Percentiles rank a stretch among this genome's conserved stretches.
Evolutionary conservation across 2,329 filamentous ascomycete genomes (phyloP).

Genomic region (Aspergillus japonicus): DNA sequence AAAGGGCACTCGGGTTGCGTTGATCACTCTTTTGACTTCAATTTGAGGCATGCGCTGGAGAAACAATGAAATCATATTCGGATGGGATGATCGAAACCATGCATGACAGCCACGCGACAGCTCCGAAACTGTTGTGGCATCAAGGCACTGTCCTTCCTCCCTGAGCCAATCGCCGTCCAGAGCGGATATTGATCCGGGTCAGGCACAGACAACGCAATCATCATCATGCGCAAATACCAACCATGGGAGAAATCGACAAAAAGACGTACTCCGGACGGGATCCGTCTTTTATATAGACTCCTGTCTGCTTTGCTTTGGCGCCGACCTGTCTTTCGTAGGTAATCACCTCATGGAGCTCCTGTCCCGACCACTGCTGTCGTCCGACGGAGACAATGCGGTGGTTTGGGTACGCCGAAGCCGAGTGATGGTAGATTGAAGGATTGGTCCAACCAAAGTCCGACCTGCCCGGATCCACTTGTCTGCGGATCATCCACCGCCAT

Average conservation of each 20-base stretch:
- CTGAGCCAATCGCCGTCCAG: neutral
- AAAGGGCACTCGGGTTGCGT: no score
- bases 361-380: neutral
- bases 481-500: constrained; percentile 3
- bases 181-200: neutral
- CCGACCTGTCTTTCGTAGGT: neutral
- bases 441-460: constrained; percentile 5
- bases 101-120: neutral
- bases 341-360: neutral
- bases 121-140: neutral
- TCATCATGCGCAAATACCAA: neutral
- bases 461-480: neutral
- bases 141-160: neutral
- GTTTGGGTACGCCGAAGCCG: neutral
- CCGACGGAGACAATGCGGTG: neutral
- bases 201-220: neutral
- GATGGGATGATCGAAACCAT: neutral
- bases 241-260: neutral
- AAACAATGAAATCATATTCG: neutral
- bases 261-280: neutral
- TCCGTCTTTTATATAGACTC: neutral
- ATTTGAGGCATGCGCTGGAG: neutral
- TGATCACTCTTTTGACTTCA: no score
- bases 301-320: neutral
- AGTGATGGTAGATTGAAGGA: neutral